These are phyloP conservation scores for Cryphonectria carpinicola DNA, from an alignment of 2,329 filamentous ascomycete species.

Conservation along the genomic window DNA sequence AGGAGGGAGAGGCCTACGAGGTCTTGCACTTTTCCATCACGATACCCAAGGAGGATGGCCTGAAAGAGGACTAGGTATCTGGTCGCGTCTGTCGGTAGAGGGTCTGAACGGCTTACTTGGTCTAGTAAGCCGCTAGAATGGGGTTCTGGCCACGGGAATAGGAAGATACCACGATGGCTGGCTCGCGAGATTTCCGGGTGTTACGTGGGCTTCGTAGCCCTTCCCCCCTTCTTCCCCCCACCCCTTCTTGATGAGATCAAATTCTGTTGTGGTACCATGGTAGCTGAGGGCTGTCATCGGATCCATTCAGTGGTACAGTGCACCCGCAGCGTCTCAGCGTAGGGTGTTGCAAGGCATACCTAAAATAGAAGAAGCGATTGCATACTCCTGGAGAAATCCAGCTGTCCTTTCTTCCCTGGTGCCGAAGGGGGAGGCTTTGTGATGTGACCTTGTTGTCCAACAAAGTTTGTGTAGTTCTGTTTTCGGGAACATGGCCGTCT, in stretches of 20 bases:
- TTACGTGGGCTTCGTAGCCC: not conserved
- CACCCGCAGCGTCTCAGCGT: too few species aligned
- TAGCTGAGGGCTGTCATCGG: not conserved
- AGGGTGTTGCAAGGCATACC: not conserved
- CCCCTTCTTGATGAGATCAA: not conserved
- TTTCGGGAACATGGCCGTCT: too few species aligned
- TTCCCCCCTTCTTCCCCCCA: too few species aligned
- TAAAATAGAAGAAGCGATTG: not conserved
- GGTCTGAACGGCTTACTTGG: too few species aligned
- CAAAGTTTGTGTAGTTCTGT: too few species aligned
- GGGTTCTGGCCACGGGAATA: not conserved
- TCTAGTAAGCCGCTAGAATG: not conserved
- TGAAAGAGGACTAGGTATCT: conserved; percentile 29
- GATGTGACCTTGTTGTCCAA: too few species aligned
- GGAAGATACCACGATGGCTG: not conserved
- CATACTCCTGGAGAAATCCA: not conserved
- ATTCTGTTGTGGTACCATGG: not conserved
- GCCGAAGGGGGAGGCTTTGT: too few species aligned
- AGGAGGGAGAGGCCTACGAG: conserved; percentile 30
- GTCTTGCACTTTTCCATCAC: conserved; percentile 38
- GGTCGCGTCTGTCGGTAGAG: not conserved
- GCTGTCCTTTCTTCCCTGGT: too few species aligned
- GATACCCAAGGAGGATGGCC: conserved; percentile 25
- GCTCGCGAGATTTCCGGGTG: not conserved
- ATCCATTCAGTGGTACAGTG: too few species aligned